phyloP scores from a whole-genome alignment of 192 early-diverging fungal species.

The Coemansia sp. region DNA sequence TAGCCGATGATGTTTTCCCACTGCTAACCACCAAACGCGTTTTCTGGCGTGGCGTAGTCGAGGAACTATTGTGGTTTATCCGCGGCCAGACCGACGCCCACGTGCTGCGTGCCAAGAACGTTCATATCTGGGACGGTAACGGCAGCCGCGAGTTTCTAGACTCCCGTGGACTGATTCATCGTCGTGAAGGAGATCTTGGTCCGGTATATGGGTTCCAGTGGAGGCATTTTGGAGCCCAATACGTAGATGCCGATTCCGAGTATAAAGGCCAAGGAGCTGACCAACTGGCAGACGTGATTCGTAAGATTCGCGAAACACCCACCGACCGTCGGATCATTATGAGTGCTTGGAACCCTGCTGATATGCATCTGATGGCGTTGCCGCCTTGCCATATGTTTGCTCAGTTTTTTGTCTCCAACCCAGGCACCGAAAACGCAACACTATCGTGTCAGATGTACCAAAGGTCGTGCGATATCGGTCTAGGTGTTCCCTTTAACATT shows the following conservation, averaged over 20 bases:
- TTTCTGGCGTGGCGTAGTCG: slow-evolving; percentile 84
- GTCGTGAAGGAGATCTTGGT: slow-evolving; percentile 86
- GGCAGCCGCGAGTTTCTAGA: slow-evolving; percentile 90
- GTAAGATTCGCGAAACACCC: slow-evolving; percentile 81
- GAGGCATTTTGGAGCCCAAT: slow-evolving; percentile 97
- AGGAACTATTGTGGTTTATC: slow-evolving; percentile 97
- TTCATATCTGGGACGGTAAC: slow-evolving; percentile 90
- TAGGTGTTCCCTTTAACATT: slow-evolving; percentile 99
- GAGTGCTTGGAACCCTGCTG: slow-evolving; percentile 97
- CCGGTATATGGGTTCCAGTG: slow-evolving; percentile 99
- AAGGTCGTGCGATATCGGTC: slow-evolving; percentile 90
- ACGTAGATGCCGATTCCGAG: slow-evolving; percentile 77
- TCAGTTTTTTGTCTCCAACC: slow-evolving; percentile 92
- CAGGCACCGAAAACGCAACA: slow-evolving; percentile 52
- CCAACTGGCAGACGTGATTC: slow-evolving; percentile 84
- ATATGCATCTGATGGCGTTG: slow-evolving; percentile 85
- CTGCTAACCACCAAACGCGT: slow-evolving; percentile 95
- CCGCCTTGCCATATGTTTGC: slow-evolving; percentile 98
- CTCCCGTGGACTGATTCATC: slow-evolving; percentile 68
- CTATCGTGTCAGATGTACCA: slow-evolving; percentile 96
- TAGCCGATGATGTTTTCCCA: slow-evolving; percentile 75
- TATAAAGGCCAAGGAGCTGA: slow-evolving; percentile 93
- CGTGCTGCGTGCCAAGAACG: slow-evolving; percentile 70
- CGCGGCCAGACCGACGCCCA: slow-evolving; percentile 82
- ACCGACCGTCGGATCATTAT: slow-evolving; percentile 90